Evolutionary conservation across 2,329 filamentous ascomycete species (phyloP).

Genomic region (Biscogniauxia marginata): DNA sequence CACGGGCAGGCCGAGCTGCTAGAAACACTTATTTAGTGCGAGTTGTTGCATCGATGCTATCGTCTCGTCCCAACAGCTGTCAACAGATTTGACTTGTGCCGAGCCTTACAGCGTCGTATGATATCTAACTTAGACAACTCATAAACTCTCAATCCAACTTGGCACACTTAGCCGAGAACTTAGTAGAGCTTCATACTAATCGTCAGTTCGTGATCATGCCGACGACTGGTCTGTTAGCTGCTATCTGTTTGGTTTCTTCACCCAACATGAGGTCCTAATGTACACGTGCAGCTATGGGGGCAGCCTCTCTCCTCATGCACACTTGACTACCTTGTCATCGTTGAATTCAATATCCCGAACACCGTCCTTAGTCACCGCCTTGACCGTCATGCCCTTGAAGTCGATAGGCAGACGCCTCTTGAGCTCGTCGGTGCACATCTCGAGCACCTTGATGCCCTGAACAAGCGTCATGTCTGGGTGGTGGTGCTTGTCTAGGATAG

Average conservation of each 20-base stretch:
- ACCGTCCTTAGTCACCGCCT: conserved; percentile 93
- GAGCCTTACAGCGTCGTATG: not conserved
- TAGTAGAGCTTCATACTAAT: not conserved
- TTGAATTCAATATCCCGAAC: conserved; percentile 82
- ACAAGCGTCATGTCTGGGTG: conserved; percentile 89
- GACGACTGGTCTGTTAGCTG: conserved; percentile 17
- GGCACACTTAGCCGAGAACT: not conserved
- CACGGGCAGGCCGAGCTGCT: not conserved
- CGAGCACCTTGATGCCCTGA: conserved; percentile 87
- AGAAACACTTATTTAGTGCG: not conserved
- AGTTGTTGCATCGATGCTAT: not conserved
- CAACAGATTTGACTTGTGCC: not conserved
- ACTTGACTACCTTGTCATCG: conserved; percentile 70
- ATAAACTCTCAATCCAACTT: not conserved
- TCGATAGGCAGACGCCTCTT: conserved; percentile 96
- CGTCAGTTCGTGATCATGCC: not conserved
- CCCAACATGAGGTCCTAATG: conserved; percentile 31
- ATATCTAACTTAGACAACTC: not conserved
- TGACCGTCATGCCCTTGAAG: conserved; percentile 96
- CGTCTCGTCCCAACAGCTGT: not conserved
- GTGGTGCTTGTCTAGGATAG: conserved; percentile 97
- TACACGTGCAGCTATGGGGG: conserved; percentile 31
- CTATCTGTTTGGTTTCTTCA: conserved; percentile 16
- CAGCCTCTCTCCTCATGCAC: conserved; percentile 44
- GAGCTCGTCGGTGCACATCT: conserved; percentile 94